phyloP scores from a whole-genome alignment of 805 yeast genomes.

The Saitoella complicata region DNA sequence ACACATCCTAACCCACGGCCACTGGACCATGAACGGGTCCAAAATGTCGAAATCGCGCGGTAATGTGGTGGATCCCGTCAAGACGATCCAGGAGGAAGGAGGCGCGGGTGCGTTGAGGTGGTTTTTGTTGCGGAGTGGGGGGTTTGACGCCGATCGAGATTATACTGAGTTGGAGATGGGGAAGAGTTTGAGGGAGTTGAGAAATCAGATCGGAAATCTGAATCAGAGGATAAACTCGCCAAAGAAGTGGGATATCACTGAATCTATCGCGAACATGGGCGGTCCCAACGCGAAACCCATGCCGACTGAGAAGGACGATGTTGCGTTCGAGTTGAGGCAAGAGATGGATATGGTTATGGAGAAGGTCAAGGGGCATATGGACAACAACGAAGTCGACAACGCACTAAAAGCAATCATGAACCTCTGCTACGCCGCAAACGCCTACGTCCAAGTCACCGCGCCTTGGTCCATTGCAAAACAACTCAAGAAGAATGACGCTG shows the following conservation, averaged over 20 bases:
- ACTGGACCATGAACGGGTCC: constrained; percentile 78
- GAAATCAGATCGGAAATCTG: constrained; percentile 76
- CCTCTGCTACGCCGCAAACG: not conserved
- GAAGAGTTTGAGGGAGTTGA: constrained; percentile 26
- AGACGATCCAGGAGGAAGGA: constrained; percentile 47
- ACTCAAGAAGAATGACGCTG: not conserved
- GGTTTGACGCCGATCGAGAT: constrained; percentile 62
- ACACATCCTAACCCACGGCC: constrained; percentile 76
- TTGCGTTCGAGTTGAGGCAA: not conserved
- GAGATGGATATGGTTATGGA: constrained; percentile 24
- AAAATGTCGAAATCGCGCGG: constrained; percentile 92
- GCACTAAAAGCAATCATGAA: not conserved
- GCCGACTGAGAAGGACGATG: constrained; percentile 16
- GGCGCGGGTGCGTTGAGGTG: constrained; percentile 40
- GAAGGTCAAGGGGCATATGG: constrained; percentile 25
- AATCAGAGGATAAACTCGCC: constrained; percentile 55
- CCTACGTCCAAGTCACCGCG: not conserved
- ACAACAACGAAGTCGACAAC: not conserved
- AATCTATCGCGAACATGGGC: constrained; percentile 8
- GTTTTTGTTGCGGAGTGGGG: constrained; percentile 60
- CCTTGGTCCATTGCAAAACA: not conserved
- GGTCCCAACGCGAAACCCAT: not conserved
- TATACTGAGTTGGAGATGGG: constrained; percentile 47
- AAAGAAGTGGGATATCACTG: constrained; percentile 41
- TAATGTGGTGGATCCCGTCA: constrained; percentile 82